Conservation (phyloP, 768 basidiomycete genomes). For the Grammothele lineata region DNA sequence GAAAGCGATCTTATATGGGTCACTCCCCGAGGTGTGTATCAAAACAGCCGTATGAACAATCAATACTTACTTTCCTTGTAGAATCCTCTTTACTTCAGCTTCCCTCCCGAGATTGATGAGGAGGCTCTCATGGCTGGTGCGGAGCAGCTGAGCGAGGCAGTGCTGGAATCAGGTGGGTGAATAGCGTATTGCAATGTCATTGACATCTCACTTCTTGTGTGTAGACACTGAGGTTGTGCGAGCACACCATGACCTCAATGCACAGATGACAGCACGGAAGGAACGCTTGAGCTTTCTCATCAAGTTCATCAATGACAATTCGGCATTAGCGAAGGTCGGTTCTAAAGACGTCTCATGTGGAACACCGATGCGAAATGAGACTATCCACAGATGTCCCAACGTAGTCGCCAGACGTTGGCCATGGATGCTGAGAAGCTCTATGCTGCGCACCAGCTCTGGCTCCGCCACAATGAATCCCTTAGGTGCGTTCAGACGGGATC, state of each 20-base stretch:
- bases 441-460: constrained; percentile 79
- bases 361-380: background rate
- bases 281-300: constrained; percentile 82
- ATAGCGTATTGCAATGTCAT: background rate
- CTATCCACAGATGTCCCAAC: constrained; percentile 69
- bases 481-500: constrained; percentile 38
- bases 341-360: background rate
- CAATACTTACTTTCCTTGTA: constrained; percentile 20
- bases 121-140: constrained; percentile 78
- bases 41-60: background rate
- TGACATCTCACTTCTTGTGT: background rate
- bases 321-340: constrained; percentile 66
- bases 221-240: constrained; percentile 64
- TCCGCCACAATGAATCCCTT: constrained; percentile 63
- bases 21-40: constrained; percentile 52
- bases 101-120: constrained; percentile 75
- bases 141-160: constrained; percentile 65
- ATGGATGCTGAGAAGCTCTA: constrained; percentile 85
- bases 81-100: constrained; percentile 78
- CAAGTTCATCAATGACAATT: constrained; percentile 84
- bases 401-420: constrained; percentile 67
- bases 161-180: constrained; percentile 66
- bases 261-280: constrained; percentile 71
- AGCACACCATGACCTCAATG: constrained; percentile 73
- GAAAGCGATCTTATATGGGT: constrained; percentile 77